Evolutionary conservation across 805 yeast species (phyloP), one percentile per base, ranked within the genome.

Genomic region (Sporopachydermia quercuum): DNA sequence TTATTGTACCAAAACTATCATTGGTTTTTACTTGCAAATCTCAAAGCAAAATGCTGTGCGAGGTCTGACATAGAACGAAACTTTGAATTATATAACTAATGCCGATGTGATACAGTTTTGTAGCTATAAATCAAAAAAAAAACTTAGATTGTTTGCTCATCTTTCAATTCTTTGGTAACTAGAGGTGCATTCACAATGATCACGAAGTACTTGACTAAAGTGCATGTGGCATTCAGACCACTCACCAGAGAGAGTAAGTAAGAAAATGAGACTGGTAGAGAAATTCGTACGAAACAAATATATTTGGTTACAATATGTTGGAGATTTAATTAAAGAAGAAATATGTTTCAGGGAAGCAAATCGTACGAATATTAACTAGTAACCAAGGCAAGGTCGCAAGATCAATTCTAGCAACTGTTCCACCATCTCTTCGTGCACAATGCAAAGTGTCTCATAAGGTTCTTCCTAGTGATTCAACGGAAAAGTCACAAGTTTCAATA

Each of bases 141-240:
- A n/a, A n/a, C n/a, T n/a, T n/a, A n/a, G n/a, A n/a, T n/a, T n/a
- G n/a, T n/a, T n/a, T n/a, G n/a, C n/a, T n/a, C n/a, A n/a, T n/a
- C n/a, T n/a, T n/a, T n/a, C 30, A 8, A 23, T 8, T 23, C n/a
- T 23, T 23, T n/a, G 8, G 30, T 23, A 8, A 8, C 30, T n/a
- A 23, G n/a, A 23, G 30, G 8, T 49, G 37, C 15, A 27, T 13
- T 34, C 36, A 40, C 16, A 19, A 87, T 87, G 97, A 81, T 87
- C 52, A 89, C 96, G 34, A 85, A 84, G 60, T 87, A 80, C 61
- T 84, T 89, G 62, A 67, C 86, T 27, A 74, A 75, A 47, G 84
- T 85, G 5, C 65, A 66, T 36, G 82, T 89, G 35, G 75, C 68
- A 52, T 84, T 87, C 67, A 75, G 82, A 56, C 95, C 96, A 1